Conservation (phyloP, 805 yeast genomes). For the Metschnikowia dekortorum region DNA sequence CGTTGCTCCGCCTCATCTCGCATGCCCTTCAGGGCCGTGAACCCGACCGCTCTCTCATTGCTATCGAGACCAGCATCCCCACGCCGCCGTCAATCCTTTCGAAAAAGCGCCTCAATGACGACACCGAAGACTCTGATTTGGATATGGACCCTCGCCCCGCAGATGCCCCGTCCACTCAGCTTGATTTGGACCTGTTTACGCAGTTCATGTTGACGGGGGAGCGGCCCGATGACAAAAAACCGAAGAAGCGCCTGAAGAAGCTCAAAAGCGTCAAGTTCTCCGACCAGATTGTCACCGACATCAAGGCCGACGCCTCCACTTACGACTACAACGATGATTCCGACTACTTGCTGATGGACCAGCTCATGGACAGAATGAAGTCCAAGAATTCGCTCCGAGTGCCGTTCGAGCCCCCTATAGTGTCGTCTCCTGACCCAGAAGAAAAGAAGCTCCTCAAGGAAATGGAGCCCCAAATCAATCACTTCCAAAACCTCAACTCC, state of each 20-base stretch:
- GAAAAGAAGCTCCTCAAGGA: slow-evolving; percentile 70
- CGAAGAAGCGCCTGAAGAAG: slow-evolving; percentile 38
- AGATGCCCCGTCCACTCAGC: slow-evolving; percentile 26
- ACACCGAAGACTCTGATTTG: slow-evolving; percentile 24
- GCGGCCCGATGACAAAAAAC: slow-evolving; percentile 47
- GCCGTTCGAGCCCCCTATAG: slow-evolving; percentile 8
- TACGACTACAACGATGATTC: slow-evolving; percentile 26
- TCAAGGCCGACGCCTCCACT: slow-evolving; percentile 21
- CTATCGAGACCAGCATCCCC: slow-evolving; percentile 61
- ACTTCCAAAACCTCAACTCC: slow-evolving; percentile 62
- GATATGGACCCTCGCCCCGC: slow-evolving; percentile 10
- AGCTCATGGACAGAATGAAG: slow-evolving; percentile 48
- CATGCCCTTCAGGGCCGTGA: slow-evolving; percentile 56
- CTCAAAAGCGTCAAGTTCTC: slow-evolving; percentile 68
- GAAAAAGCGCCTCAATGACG: slow-evolving; percentile 51
- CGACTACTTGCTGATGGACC: slow-evolving; percentile 71
- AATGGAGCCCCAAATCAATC: slow-evolving; percentile 67
- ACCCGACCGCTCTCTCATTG: slow-evolving; percentile 53
- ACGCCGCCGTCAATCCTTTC: slow-evolving; percentile 75
- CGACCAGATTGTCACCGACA: slow-evolving; percentile 54
- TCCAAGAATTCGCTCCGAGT: slow-evolving; percentile 8
- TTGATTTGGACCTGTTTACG: slow-evolving; percentile 84
- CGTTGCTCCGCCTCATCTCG: slow-evolving; percentile 72
- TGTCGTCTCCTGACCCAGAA: slow-evolving; percentile 42
- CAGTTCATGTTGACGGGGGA: slow-evolving; percentile 80